These are phyloP conservation scores for Citrus maxima DNA, from an alignment of 345 rosid genomes.

Conservation along the genomic window DNA sequence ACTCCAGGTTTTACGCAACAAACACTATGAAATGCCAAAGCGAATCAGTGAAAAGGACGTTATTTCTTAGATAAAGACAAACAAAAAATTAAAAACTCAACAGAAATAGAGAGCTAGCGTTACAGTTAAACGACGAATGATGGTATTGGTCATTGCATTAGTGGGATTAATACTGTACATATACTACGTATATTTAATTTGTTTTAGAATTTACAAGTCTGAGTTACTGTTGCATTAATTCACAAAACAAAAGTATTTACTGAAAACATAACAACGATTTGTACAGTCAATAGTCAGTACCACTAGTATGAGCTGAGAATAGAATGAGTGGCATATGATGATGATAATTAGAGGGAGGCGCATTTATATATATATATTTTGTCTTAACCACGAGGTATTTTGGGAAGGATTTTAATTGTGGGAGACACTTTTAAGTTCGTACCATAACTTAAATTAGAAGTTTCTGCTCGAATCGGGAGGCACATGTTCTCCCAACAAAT, in stretches of 20 bases:
- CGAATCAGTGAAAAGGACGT: constrained; percentile 9
- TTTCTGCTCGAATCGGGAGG: too few relatives aligned
- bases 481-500: too few relatives aligned
- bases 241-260: too few relatives aligned
- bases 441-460: too few relatives aligned
- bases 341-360: not conserved
- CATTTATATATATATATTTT: not conserved
- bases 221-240: not conserved
- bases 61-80: constrained; percentile 25
- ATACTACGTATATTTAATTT: too few relatives aligned
- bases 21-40: not conserved
- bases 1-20: not conserved
- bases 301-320: too few relatives aligned
- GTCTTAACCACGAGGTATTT: too few relatives aligned
- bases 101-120: not conserved
- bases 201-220: too few relatives aligned
- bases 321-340: not conserved
- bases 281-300: not conserved
- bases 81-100: not conserved
- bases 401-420: too few relatives aligned
- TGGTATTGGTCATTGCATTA: not conserved
- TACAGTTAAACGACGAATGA: not conserved
- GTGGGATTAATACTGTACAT: too few relatives aligned
- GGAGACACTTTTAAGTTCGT: too few relatives aligned
- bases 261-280: too few relatives aligned